Base-by-base conservation (phyloP, 352 stramenopile genomes). In the Phytophthora chlamydospora region DNA sequence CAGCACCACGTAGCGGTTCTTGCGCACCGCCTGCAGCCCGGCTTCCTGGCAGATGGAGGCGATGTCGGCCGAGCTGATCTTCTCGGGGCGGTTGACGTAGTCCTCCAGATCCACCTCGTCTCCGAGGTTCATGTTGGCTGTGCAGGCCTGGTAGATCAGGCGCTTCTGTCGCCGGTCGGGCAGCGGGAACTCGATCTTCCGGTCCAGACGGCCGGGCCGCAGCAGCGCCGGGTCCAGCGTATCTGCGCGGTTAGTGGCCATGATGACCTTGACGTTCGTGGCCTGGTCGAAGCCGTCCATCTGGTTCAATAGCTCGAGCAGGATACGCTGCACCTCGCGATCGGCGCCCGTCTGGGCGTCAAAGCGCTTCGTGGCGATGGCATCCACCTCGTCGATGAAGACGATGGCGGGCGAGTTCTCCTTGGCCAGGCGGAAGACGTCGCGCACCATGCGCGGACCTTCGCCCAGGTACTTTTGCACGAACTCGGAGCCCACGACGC, bases 231-330 rank as follows among this genome's bases (percentile, higher is more conserved):
- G 97, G 81, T 99, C 98, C 44, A 99, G 75, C 35, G 97, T 99
- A 72, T 99, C 98, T 12, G 97, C 95, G 8, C 98, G 89, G 82
- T 99, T 99, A 0, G 98, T 99, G 3, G 98, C 98, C 97, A 99
- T 99, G 68, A 99, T 99, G 32, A 99, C 97, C 85, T 99, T 99
- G 69, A 99, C 97, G 80, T 99, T 99, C 31, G 97, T 99, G 39
- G 91, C 96, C 78, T 99, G 97, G 80, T 99, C 98, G 62, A 99
- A 99, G 24, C 98, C 98, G 82, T 99, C 98, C 97, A 99, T 99
- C 75, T 99, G 98, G 85, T 99, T 99, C 10, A 99, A 80, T 40
- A 99, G 79, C 75, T 99, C 98, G n/a, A 99, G 86, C 58, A 99
- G 74, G 65, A 99, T 99, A 58, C 98, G 96, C 79, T 99, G 98